Evolutionary conservation across 2,329 filamentous ascomycete genomes (phyloP).

Genomic region (Didymella sp.): DNA sequence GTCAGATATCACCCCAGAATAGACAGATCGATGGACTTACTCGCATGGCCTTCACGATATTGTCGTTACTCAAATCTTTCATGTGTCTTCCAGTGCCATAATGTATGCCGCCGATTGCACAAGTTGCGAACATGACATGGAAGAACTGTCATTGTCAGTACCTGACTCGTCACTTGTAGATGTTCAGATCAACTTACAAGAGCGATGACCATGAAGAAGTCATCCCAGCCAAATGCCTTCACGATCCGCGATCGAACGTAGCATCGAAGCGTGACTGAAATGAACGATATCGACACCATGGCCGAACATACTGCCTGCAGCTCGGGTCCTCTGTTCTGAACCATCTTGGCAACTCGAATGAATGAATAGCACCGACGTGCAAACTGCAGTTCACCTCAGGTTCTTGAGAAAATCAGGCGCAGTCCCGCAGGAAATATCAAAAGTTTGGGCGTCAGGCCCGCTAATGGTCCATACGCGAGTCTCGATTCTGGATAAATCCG

Average conservation of each 20-base stretch:
- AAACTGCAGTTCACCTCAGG: constrained; percentile 28
- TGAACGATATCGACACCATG: constrained; percentile 52
- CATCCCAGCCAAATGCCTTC: constrained; percentile 48
- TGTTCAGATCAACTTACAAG: constrained; percentile 25
- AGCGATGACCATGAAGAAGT: constrained; percentile 43
- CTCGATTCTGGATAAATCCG: constrained; percentile 15
- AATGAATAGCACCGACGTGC: constrained; percentile 9
- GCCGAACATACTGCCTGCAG: constrained; percentile 46
- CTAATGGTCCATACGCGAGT: constrained; percentile 4
- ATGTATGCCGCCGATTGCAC: constrained; percentile 40
- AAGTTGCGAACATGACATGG: constrained; percentile 42
- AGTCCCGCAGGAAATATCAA: constrained; percentile 27
- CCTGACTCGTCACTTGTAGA: not conserved
- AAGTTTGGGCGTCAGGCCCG: constrained; percentile 11
- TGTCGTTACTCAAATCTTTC: constrained; percentile 29
- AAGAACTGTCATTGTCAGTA: constrained; percentile 24
- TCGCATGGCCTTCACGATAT: constrained; percentile 38
- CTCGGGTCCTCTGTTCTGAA: constrained; percentile 40
- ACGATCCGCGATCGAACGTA: constrained; percentile 53
- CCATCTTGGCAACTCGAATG: constrained; percentile 29
- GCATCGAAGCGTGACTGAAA: constrained; percentile 49
- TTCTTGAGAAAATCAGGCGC: constrained; percentile 15
- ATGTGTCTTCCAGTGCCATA: constrained; percentile 46
- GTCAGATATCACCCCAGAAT: not conserved
- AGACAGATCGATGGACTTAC: constrained; percentile 24